Evolutionary conservation across 208 protist genomes (phyloP).

Genomic region (Trypanosomatidae sp.): DNA sequence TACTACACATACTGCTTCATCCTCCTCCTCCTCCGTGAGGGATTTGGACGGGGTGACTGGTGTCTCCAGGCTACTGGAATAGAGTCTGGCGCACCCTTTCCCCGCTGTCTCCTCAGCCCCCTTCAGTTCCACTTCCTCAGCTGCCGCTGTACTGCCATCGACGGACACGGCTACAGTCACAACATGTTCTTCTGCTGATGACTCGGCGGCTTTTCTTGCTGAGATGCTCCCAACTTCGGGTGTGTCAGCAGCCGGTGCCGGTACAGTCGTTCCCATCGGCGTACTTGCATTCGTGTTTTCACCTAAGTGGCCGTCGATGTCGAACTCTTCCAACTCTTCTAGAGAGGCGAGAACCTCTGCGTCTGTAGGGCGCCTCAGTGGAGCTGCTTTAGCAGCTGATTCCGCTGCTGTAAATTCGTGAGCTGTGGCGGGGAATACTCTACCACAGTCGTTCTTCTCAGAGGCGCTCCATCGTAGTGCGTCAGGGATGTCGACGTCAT

Average conservation of each 20-base stretch:
- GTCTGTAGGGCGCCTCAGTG: not conserved
- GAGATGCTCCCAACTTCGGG: not conserved
- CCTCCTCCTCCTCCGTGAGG: not conserved
- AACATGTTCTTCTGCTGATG: not conserved
- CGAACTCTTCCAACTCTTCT: constrained; percentile 19
- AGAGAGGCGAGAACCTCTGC: not conserved
- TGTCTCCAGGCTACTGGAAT: no score
- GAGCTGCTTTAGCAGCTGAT: no score
- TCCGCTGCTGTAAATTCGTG: not conserved
- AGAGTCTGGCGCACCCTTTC: not conserved
- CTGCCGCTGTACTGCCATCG: not conserved
- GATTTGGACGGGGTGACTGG: not conserved
- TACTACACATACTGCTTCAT: not conserved
- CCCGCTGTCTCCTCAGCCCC: not conserved
- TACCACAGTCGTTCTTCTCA: not conserved
- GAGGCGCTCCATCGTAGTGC: not conserved
- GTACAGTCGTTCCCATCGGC: not conserved
- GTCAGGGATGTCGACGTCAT: constrained; percentile 1
- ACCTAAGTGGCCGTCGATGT: constrained; percentile 17
- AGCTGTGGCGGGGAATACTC: not conserved
- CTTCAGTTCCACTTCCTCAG: not conserved
- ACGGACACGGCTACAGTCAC: not conserved
- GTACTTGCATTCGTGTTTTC: not conserved
- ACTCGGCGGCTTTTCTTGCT: not conserved
- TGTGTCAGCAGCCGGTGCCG: not conserved